These are phyloP conservation scores for Aureobasidium sp. DNA, from an alignment of 2,329 filamentous ascomycete genomes.

Conservation along the genomic window DNA sequence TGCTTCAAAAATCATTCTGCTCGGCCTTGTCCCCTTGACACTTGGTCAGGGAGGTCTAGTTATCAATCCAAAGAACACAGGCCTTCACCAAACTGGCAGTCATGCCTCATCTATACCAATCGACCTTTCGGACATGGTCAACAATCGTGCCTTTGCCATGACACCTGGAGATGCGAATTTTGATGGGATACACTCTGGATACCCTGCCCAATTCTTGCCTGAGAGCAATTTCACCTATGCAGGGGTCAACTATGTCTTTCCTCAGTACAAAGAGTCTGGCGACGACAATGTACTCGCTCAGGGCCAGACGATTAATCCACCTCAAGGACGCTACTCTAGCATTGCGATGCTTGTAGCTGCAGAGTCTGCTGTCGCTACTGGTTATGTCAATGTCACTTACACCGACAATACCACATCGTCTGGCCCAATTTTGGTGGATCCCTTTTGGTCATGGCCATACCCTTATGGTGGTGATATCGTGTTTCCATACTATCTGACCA, in stretches of 20 bases:
- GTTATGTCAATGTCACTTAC: slow-evolving; percentile 34
- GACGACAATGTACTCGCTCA: slow-evolving; percentile 35
- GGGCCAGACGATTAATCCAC: slow-evolving; percentile 31
- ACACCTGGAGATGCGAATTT: slow-evolving; percentile 32
- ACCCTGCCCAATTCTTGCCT: slow-evolving; percentile 33
- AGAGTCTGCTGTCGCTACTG: slow-evolving; percentile 34
- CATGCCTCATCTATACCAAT: slow-evolving; percentile 21
- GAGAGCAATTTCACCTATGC: slow-evolving; percentile 31
- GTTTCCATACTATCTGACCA: slow-evolving; percentile 35
- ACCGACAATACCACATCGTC: slow-evolving; percentile 31
- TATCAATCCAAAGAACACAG: slow-evolving; percentile 27
- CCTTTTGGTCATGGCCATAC: slow-evolving; percentile 36
- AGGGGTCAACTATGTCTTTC: slow-evolving; percentile 33
- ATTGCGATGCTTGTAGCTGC: slow-evolving; percentile 37
- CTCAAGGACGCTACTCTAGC: slow-evolving; percentile 31
- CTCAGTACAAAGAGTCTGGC: slow-evolving; percentile 31
- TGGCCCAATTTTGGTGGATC: slow-evolving; percentile 31
- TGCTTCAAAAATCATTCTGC: slow-evolving; percentile 8
- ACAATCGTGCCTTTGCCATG: slow-evolving; percentile 34
- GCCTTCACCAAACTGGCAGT: slow-evolving; percentile 18
- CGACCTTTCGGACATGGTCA: slow-evolving; percentile 25
- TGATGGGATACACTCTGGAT: slow-evolving; percentile 32
- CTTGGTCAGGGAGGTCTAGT: slow-evolving; percentile 23
- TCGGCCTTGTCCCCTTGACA: slow-evolving; percentile 18
- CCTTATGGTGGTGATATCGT: slow-evolving; percentile 36